Conservation (phyloP, 1,284 basidiomycete genomes). For the Serendipita sp. region DNA sequence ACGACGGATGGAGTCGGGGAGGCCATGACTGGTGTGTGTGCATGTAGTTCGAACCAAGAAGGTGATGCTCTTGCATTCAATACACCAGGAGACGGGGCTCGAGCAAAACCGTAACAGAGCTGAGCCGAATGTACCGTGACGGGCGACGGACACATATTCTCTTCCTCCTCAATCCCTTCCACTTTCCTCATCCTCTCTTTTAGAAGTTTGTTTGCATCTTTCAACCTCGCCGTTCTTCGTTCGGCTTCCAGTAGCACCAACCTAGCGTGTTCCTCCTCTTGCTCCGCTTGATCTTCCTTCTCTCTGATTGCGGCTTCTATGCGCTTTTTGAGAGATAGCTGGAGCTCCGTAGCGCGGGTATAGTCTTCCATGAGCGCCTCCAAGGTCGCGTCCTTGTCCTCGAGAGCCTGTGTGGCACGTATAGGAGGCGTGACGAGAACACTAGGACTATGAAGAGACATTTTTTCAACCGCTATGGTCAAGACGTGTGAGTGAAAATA, state of each 20-base stretch:
- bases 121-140: too few relatives aligned
- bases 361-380: not conserved
- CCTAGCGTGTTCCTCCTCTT: not conserved
- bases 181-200: not conserved
- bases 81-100: too few relatives aligned
- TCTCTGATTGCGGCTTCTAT: not conserved
- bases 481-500: too few relatives aligned
- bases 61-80: too few relatives aligned
- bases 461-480: too few relatives aligned
- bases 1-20: too few relatives aligned
- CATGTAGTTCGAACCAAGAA: too few relatives aligned
- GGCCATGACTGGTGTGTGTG: too few relatives aligned
- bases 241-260: not conserved
- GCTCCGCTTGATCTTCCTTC: not conserved
- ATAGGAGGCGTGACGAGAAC: not conserved
- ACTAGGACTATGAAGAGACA: too few relatives aligned
- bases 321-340: not conserved
- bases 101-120: too few relatives aligned
- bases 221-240: not conserved
- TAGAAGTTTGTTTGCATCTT: not conserved
- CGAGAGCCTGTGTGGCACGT: not conserved
- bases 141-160: not conserved
- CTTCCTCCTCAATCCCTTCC: not conserved
- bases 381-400: not conserved
- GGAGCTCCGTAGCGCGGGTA: not conserved